Conservation (phyloP, 179 eudicot genomes). For the Amaranthus tricolor region DNA sequence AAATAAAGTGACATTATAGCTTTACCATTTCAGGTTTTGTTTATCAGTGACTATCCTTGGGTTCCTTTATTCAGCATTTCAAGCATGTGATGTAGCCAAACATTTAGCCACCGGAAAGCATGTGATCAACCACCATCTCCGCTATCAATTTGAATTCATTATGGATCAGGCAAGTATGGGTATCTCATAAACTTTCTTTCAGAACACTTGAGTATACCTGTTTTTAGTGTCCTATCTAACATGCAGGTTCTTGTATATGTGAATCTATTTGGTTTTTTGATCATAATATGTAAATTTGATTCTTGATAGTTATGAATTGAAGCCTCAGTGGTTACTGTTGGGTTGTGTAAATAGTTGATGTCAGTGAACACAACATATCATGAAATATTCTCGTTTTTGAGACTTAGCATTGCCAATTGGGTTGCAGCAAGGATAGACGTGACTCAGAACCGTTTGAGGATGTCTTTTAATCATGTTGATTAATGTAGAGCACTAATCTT, state of each 20-base stretch:
- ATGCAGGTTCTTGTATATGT: not conserved
- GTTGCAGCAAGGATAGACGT: not conserved
- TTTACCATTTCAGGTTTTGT: conserved; percentile 59
- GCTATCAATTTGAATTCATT: conserved; percentile 59
- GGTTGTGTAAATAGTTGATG: not conserved
- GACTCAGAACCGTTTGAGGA: not conserved
- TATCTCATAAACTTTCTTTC: not conserved
- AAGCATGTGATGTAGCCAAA: conserved; percentile 54
- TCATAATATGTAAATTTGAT: not conserved
- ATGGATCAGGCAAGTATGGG: conserved; percentile 76
- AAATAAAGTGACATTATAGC: conserved; percentile 14
- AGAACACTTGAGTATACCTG: not conserved
- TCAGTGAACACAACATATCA: not conserved
- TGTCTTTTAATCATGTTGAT: not conserved
- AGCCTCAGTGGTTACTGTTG: not conserved
- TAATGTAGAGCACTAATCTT: not conserved
- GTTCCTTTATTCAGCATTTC: conserved; percentile 66
- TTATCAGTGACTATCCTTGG: conserved; percentile 65
- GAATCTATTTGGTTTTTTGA: not conserved
- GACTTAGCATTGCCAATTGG: not conserved
- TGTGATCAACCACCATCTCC: conserved; percentile 49
- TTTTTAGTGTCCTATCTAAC: not conserved
- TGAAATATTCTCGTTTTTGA: not conserved
- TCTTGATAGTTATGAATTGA: not conserved
- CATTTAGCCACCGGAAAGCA: conserved; percentile 49